Base-by-base conservation (phyloP, 768 basidiomycete genomes). In the Tulasnella sp. region DNA sequence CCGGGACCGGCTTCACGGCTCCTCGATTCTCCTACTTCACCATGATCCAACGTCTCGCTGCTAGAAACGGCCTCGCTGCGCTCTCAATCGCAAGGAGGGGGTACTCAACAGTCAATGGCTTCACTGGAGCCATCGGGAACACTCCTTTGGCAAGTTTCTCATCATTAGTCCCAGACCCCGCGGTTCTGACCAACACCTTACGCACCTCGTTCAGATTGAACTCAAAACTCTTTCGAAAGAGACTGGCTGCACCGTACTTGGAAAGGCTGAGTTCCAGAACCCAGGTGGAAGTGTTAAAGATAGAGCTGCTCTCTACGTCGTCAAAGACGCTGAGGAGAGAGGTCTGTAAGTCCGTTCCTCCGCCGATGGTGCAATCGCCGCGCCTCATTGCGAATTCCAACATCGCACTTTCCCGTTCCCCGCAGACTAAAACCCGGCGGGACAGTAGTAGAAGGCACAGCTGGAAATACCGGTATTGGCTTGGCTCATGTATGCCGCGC, bases 221-320 rank as follows among this genome's bases (percentile, higher is more conserved):
- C 89, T 98, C 77, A 92, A 94, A 85, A 86, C 87, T 20, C 89
- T 98, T 11, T 98, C 96, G 14, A 91, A 96, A 83, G 91, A 90
- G 84, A 95, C 92, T 0, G 96, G 96, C 22, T 92, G 91, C 78
- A 90, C 90, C 77, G 96, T 98, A 81, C 92, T 92, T 74, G 97
- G 94, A n/a, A 98, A 99, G 85, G 96, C 98, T 28, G 98, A 99
- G 87, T 97, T 98, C 85, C 96, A 98, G 87, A 98, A 98, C 84
- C 98, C 98, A 0, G 98, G 98, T 7, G 97, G 97, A 58, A 96
- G 95, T 82, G 95, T 99, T 83, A 99, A 99, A 87, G 98, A 99
- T 85, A 92, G 98, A 73, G 98, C 98, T 54, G 98, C 97, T 1
- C 89, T 98, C 22, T 96, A 95, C 42, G 89, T 99, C 76, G 87